Evolutionary conservation across 2,329 filamentous ascomycete genomes (phyloP).

Genomic region (Pestalotiopsis sp.): DNA sequence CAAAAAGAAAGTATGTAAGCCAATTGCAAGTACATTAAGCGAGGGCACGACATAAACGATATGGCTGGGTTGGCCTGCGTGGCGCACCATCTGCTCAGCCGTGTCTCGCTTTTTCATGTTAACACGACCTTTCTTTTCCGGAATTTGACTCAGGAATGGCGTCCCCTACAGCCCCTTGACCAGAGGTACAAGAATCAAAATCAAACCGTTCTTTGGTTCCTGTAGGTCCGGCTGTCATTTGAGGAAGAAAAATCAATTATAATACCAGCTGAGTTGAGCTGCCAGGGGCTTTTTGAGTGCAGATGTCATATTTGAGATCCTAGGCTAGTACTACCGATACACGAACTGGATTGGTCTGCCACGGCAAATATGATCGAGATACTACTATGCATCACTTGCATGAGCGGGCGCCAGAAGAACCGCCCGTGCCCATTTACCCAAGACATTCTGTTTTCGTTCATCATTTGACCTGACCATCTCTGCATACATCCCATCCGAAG

Average conservation of each 20-base stretch:
- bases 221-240: too few relatives aligned
- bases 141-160: background rate
- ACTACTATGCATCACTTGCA: background rate
- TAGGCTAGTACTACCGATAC: background rate
- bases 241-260: too few relatives aligned
- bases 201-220: too few relatives aligned
- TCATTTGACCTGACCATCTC: background rate
- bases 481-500: too few relatives aligned
- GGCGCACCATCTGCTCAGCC: background rate
- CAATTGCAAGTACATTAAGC: background rate
- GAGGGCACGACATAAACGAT: background rate
- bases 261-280: background rate
- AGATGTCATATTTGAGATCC: background rate
- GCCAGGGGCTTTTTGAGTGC: background rate
- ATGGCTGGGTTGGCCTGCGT: background rate
- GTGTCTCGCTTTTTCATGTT: background rate
- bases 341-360: background rate
- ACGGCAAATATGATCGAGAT: background rate
- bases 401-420: too few relatives aligned
- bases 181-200: background rate
- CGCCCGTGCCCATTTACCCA: too few relatives aligned
- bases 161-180: background rate
- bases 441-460: too few relatives aligned
- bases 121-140: background rate
- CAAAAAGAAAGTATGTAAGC: background rate